Base-by-base conservation (phyloP, 2,329 filamentous ascomycete genomes). In the Fusarium nurragi region DNA sequence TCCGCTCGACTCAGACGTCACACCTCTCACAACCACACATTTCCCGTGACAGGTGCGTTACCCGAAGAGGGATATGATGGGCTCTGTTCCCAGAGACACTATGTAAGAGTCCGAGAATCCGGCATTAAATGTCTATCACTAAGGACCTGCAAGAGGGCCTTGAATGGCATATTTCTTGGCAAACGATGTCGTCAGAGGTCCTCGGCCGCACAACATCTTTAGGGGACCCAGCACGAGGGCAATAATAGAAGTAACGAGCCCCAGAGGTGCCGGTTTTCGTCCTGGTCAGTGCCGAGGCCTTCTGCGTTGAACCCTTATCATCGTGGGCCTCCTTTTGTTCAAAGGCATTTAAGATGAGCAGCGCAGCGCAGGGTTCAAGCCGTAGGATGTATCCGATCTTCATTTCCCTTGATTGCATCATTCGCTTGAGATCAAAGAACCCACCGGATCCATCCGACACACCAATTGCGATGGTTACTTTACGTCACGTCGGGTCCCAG, bases 131-230 rank as follows among this genome's bases (percentile, higher is more conserved):
- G 26, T 18, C 23, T 16, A 22, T 38, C 37, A 28, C 16, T 43
- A 18, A 43, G 23, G 22, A 34, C 39, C 37, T 43, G 26, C 40
- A 28, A 25, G 54, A 54, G 54, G 41, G 54, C 28, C 49, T 22
- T 48, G 32, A 18, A 39, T 41, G 45, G 22, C 21, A 26, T 38
- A 43, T 40, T 56, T 45, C 57, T 61, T 61, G 58, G 57, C 49
- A 58, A 26, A 38, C 30, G 43, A 63, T 65, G 62, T 64, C 62
- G 59, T 66, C 53, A 49, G 39, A 41, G 55, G 32, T 57, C 25
- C 51, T 49, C 23, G n/a, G 54, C 41, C 40, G 30, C 54, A 61
- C 48, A 64, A 47, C 30, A 47, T 57, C 36, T 39, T 30, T 45
- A 34, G 12, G 28, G 22, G 22, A 14, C 25, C 38, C 13, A 26